Evolutionary conservation across 2,329 filamentous ascomycete species (phyloP).

Genomic region (Hymenoscyphus fructigenus): DNA sequence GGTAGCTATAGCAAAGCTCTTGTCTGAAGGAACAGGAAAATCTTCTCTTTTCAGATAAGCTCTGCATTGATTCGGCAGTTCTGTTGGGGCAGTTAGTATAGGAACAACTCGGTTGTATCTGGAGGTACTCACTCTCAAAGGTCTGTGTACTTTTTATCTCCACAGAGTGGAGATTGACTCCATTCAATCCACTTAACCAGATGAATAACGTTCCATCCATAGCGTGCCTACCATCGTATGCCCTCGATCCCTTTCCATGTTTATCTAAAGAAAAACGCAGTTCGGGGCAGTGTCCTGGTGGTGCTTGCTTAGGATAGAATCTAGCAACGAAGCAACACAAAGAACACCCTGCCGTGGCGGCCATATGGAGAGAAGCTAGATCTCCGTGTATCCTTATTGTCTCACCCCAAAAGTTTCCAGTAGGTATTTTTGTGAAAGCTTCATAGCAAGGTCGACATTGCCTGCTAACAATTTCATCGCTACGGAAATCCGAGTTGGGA

Average conservation of each 20-base stretch:
- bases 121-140: neutral
- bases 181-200: no score
- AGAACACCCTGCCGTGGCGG: neutral
- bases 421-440: no score
- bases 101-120: neutral
- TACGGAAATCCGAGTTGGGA: neutral
- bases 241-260: no score
- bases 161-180: neutral
- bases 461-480: neutral
- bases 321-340: neutral
- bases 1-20: neutral
- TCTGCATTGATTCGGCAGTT: neutral
- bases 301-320: neutral
- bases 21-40: neutral
- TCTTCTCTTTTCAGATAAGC: neutral
- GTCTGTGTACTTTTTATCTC: neutral
- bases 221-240: no score
- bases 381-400: neutral
- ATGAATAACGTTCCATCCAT: no score
- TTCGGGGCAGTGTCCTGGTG: no score
- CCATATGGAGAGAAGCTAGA: neutral
- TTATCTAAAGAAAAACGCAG: no score
- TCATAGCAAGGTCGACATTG: neutral
- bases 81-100: neutral
- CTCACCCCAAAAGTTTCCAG: neutral